A percentile compares a stretch with the other conserved stretches of the same genome.
These are phyloP conservation scores for Paramecium biaurelia DNA, from an alignment of 73 alveolate species.

Conservation along the genomic window DNA sequence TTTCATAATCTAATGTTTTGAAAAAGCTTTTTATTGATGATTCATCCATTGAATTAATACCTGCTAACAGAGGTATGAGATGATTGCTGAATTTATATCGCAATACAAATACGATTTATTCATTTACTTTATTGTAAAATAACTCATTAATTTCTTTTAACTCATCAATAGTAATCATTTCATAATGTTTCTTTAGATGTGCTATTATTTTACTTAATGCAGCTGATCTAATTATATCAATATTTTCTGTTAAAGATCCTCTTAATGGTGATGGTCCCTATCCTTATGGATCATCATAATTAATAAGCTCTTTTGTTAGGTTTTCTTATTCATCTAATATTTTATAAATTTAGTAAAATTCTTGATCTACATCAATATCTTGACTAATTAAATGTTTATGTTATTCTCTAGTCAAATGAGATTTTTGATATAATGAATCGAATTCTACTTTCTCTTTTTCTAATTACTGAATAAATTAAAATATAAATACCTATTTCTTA, in stretches of 20 bases:
- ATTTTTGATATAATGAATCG: not conserved
- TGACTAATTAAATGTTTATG: not conserved
- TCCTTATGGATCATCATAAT: not conserved
- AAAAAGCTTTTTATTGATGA: not conserved
- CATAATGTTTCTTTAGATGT: constrained; percentile 20
- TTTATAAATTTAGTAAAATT: constrained; percentile 2
- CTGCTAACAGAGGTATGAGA: not conserved
- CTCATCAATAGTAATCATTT: not conserved
- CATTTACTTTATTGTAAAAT: not conserved
- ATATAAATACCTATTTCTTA: not conserved
- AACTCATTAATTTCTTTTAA: not conserved
- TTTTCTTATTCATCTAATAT: not conserved
- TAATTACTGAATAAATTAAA: not conserved
- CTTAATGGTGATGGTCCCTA: not conserved
- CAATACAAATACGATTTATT: not conserved
- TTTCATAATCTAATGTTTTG: not conserved
- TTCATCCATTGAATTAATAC: not conserved
- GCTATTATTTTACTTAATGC: constrained; percentile 1
- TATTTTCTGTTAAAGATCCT: not conserved
- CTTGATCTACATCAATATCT: not conserved
- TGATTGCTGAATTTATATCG: constrained; percentile 11
- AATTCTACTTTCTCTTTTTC: not conserved
- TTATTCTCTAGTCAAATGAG: not conserved
- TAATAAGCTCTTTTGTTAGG: not conserved
- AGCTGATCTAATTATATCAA: not conserved